Evolutionary conservation across 345 rosid genomes (phyloP).

Genomic region (Cochlearia excelsa): DNA sequence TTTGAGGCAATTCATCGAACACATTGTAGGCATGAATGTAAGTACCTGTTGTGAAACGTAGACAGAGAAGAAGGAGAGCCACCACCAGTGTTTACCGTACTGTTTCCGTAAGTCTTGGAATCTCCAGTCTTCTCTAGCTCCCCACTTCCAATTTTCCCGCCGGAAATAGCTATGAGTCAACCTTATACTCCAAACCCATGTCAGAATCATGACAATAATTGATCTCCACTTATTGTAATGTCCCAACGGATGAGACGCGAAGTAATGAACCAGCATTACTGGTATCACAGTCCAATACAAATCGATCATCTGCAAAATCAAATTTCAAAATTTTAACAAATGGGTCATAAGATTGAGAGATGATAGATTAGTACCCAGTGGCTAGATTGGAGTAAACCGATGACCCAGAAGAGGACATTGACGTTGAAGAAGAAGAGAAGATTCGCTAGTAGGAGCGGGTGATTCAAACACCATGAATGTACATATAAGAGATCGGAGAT

Average conservation of each 20-base stretch:
- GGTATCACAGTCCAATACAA: constrained; percentile 95
- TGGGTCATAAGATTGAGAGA: not conserved
- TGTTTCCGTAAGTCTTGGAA: constrained; percentile 74
- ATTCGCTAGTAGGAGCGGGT: constrained; percentile 77
- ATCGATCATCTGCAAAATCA: constrained; percentile 71
- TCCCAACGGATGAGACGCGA: constrained; percentile 64
- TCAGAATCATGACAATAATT: constrained; percentile 47
- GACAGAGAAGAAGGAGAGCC: constrained; percentile 87
- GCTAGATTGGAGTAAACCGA: constrained; percentile 66
- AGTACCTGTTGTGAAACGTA: constrained; percentile 86
- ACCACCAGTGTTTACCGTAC: constrained; percentile 91
- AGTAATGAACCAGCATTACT: constrained; percentile 73
- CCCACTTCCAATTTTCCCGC: constrained; percentile 97
- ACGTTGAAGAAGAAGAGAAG: constrained; percentile 86
- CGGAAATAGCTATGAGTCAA: constrained; percentile 83
- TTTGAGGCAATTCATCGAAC: constrained; percentile 47
- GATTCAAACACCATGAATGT: constrained; percentile 72
- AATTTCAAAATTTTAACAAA: not conserved
- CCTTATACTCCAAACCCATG: constrained; percentile 85
- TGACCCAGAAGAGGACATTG: constrained; percentile 86
- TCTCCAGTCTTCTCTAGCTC: constrained; percentile 96
- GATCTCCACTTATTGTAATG: constrained; percentile 67
- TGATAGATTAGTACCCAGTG: constrained; percentile 59
- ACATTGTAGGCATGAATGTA: not conserved
- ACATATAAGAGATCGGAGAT: constrained; percentile 35